These are phyloP conservation scores for Xeromyces bisporus DNA, from an alignment of 495 filamentous ascomycete species.

Conservation along the genomic window DNA sequence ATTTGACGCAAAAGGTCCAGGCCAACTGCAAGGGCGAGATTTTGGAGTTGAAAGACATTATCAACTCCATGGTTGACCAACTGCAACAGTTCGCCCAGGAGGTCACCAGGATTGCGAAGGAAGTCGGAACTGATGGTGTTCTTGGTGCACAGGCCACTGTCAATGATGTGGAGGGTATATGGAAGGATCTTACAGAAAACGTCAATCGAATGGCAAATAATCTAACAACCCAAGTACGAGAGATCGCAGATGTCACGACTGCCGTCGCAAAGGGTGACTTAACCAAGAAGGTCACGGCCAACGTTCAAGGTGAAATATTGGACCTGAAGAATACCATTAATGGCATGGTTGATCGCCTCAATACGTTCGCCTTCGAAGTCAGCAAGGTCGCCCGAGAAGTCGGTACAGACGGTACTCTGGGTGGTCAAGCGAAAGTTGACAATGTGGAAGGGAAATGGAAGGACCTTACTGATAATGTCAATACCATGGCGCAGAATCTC, in stretches of 20 bases:
- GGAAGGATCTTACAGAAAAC: constrained; percentile 93
- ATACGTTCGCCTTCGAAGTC: constrained; percentile 95
- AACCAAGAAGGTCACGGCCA: constrained; percentile 88
- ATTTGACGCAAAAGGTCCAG: constrained; percentile 92
- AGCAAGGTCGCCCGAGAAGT: constrained; percentile 98
- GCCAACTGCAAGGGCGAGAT: constrained; percentile 96
- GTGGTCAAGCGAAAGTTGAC: constrained; percentile 89
- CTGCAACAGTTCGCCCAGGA: constrained; percentile 92
- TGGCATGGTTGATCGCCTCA: constrained; percentile 94
- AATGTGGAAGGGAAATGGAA: constrained; percentile 99
- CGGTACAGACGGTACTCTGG: constrained; percentile 90
- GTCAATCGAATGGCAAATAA: constrained; percentile 99
- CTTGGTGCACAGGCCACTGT: constrained; percentile 93
- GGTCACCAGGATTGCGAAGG: constrained; percentile 93
- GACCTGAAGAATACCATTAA: constrained; percentile 97
- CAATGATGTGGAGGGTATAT: constrained; percentile 93
- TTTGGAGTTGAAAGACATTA: constrained; percentile 84
- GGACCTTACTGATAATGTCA: constrained; percentile 83
- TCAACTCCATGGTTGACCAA: constrained; percentile 98
- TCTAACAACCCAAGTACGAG: constrained; percentile 91
- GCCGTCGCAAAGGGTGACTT: constrained; percentile 91
- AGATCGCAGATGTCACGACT: constrained; percentile 95
- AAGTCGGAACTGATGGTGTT: constrained; percentile 92
- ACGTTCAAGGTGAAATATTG: constrained; percentile 90
- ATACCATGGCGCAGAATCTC: constrained; percentile 86